Evolutionary conservation across 768 basidiomycete genomes (phyloP).

Genomic region (Phanerochaete sordida): DNA sequence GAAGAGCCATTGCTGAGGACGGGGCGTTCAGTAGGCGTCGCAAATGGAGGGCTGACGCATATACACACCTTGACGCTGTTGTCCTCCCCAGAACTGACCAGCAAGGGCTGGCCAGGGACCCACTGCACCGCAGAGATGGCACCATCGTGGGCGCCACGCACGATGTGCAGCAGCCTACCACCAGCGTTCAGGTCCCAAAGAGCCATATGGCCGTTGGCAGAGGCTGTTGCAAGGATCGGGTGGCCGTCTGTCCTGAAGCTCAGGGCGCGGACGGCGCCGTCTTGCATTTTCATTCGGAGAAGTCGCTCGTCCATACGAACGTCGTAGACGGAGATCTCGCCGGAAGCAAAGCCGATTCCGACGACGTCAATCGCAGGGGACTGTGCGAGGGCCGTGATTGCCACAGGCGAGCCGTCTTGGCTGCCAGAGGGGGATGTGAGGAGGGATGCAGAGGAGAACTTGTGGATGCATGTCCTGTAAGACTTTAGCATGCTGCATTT

Average conservation of each 20-base stretch:
- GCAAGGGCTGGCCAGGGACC: slow-evolving; percentile 88
- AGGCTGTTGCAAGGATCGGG: slow-evolving; percentile 83
- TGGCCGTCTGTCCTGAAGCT: slow-evolving; percentile 90
- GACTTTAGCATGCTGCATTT: background rate
- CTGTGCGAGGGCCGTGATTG: slow-evolving; percentile 80
- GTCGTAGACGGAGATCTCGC: slow-evolving; percentile 87
- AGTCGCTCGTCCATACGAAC: slow-evolving; percentile 86
- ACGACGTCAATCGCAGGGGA: slow-evolving; percentile 96
- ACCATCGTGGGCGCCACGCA: slow-evolving; percentile 87
- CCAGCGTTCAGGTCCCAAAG: slow-evolving; percentile 89
- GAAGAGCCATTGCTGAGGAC: slow-evolving; percentile 85
- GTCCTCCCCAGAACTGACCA: slow-evolving; percentile 89
- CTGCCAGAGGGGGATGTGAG: slow-evolving; percentile 30
- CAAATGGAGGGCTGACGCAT: slow-evolving; percentile 27
- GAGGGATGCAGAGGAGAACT: slow-evolving; percentile 59
- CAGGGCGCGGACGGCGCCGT: slow-evolving; percentile 69
- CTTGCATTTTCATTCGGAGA: slow-evolving; percentile 89
- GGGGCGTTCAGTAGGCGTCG: slow-evolving; percentile 29
- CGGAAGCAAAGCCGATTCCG: slow-evolving; percentile 87
- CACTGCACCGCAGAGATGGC: slow-evolving; percentile 82
- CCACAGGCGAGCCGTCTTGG: slow-evolving; percentile 24
- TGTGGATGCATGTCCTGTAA: slow-evolving; percentile 76
- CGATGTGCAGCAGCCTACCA: slow-evolving; percentile 78
- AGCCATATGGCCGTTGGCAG: slow-evolving; percentile 84
- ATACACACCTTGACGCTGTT: slow-evolving; percentile 80